Percentiles rank a stretch among this genome's conserved stretches.
These are phyloP conservation scores for Eucalyptus albens DNA, from an alignment of 345 rosid genomes.

Conservation along the genomic window DNA sequence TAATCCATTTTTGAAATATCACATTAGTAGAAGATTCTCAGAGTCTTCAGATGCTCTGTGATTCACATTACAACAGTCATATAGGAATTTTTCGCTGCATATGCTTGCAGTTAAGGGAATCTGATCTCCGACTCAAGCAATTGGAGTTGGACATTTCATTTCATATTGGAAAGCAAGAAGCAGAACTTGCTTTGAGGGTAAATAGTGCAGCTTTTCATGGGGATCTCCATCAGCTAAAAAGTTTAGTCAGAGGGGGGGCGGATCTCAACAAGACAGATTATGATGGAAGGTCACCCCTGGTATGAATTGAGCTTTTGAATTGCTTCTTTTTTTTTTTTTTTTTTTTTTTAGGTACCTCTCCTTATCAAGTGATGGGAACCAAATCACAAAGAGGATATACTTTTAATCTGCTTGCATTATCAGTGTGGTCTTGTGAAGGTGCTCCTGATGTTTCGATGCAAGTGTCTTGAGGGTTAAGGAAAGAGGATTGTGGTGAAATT, in stretches of 20 bases:
- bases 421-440: background rate
- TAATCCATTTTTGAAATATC: background rate
- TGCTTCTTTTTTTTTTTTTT: background rate
- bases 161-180: conserved; percentile 93
- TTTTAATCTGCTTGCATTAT: background rate
- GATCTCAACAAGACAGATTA: conserved; percentile 85
- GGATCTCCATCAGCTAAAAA: conserved; percentile 64
- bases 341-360: background rate
- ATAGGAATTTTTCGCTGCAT: background rate
- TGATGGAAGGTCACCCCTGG: conserved; percentile 92
- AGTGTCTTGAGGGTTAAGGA: background rate
- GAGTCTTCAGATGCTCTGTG: background rate
- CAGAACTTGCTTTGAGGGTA: conserved; percentile 84
- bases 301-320: conserved; percentile 6
- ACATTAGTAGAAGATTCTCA: background rate
- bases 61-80: background rate
- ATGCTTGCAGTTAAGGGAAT: conserved; percentile 56
- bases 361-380: background rate
- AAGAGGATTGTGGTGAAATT: background rate
- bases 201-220: conserved; percentile 84
- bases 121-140: conserved; percentile 55
- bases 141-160: conserved; percentile 72
- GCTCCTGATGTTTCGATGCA: background rate
- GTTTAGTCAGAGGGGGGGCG: conserved; percentile 75
- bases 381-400: background rate